Evolutionary conservation across 106 monocot species (phyloP).

Genomic region (Iris macrosiphon): DNA sequence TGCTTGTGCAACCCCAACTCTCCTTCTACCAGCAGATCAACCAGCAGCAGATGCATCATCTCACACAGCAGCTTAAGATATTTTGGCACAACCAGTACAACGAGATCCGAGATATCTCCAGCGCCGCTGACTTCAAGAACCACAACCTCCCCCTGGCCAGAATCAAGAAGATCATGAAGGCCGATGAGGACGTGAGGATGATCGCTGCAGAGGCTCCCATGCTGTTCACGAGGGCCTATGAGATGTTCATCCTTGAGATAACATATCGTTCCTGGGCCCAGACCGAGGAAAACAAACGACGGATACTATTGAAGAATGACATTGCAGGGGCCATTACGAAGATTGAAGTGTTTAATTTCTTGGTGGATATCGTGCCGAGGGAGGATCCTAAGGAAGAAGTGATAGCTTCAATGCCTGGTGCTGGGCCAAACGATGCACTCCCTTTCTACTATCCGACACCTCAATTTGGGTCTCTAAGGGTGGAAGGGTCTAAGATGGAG

Average conservation of each 20-base stretch:
- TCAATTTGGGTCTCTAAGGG: no score
- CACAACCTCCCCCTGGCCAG: conserved; percentile 50
- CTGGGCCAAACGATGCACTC: neutral
- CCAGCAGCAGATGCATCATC: conserved; percentile 23
- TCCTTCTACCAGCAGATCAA: conserved; percentile 17
- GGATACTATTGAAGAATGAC: conserved; percentile 47
- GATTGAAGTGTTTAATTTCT: conserved; percentile 42
- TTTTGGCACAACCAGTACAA: conserved; percentile 32
- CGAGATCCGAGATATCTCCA: conserved; percentile 18
- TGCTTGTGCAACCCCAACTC: conserved; percentile 7
- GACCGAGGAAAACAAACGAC: conserved; percentile 47
- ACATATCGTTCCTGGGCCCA: conserved; percentile 38
- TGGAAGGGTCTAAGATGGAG: no score
- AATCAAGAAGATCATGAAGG: conserved; percentile 64
- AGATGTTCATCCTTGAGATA: conserved; percentile 49
- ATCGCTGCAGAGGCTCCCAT: conserved; percentile 49
- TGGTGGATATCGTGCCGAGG: conserved; percentile 49
- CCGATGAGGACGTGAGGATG: conserved; percentile 55
- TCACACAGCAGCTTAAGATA: conserved; percentile 17
- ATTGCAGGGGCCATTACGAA: conserved; percentile 42
- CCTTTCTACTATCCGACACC: neutral
- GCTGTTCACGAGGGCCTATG: conserved; percentile 45
- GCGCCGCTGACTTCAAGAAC: conserved; percentile 42
- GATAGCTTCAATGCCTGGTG: neutral
- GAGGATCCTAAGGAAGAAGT: conserved; percentile 34